Percentiles rank a stretch among this genome's conserved stretches.
Conservation (phyloP, 345 rosid genomes). For the Eutrema yunnanense region DNA sequence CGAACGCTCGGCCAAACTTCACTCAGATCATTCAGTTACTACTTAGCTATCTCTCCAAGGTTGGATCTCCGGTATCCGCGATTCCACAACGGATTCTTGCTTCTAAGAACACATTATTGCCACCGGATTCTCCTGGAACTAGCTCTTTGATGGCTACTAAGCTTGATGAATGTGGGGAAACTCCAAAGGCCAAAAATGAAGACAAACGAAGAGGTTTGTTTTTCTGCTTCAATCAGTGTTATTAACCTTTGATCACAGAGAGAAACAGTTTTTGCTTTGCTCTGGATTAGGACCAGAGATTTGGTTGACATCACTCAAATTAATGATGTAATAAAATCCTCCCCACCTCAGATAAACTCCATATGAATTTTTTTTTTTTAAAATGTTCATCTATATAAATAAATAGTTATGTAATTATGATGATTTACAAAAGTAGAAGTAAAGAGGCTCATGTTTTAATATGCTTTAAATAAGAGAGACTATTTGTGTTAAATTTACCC, state of each 20-base stretch:
- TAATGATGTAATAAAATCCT: slow-evolving; percentile 11
- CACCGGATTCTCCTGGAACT: slow-evolving; percentile 91
- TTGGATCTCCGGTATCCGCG: slow-evolving; percentile 49
- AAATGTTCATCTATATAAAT: slow-evolving; percentile 12
- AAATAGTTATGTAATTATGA: slow-evolving; percentile 5
- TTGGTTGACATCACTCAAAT: slow-evolving; percentile 6
- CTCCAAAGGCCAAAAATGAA: slow-evolving; percentile 53
- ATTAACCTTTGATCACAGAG: slow-evolving; percentile 29
- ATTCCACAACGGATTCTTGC: slow-evolving; percentile 56
- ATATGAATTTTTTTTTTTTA: background rate
- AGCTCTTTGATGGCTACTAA: slow-evolving; percentile 83
- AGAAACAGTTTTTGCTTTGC: slow-evolving; percentile 5
- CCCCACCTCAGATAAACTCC: background rate
- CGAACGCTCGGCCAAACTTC: slow-evolving; percentile 81
- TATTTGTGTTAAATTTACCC: background rate
- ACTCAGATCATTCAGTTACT: slow-evolving; percentile 80
- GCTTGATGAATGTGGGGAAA: slow-evolving; percentile 54
- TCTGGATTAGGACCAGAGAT: slow-evolving; percentile 21
- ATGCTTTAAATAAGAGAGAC: background rate
- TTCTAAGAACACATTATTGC: slow-evolving; percentile 55
- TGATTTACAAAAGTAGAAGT: slow-evolving; percentile 1
- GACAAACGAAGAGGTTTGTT: slow-evolving; percentile 60
- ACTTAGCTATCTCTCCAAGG: slow-evolving; percentile 51
- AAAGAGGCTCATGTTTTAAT: background rate
- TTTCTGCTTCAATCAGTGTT: slow-evolving; percentile 83